These are phyloP conservation scores for Aspergillus awamori DNA, from an alignment of 2,329 filamentous ascomycete genomes.

Conservation along the genomic window DNA sequence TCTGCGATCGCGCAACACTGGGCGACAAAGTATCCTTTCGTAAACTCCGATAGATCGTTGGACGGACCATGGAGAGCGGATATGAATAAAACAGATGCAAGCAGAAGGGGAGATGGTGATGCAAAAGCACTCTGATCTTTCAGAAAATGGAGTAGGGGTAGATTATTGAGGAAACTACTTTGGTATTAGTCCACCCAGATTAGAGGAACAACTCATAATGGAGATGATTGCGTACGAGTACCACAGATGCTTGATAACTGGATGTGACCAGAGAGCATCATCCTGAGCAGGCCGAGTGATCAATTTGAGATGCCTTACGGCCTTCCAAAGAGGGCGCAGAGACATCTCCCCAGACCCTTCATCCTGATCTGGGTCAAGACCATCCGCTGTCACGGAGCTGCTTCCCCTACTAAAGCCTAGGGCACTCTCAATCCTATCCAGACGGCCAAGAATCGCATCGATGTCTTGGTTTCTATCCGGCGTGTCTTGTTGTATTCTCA, in stretches of 20 bases:
- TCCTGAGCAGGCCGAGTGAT: conserved; percentile 27
- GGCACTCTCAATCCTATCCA: conserved; percentile 30
- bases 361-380: conserved; percentile 18
- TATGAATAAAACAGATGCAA: conserved; percentile 34
- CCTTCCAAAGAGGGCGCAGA: conserved; percentile 24
- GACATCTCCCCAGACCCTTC: conserved; percentile 16
- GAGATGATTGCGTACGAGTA: conserved; percentile 24
- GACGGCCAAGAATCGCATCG: conserved; percentile 26
- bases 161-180: conserved; percentile 29
- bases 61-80: conserved; percentile 30
- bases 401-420: conserved; percentile 25
- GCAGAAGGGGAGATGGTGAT: conserved; percentile 30
- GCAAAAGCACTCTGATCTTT: conserved; percentile 29
- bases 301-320: conserved; percentile 25
- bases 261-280: conserved; percentile 28
- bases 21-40: conserved; percentile 29
- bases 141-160: conserved; percentile 35
- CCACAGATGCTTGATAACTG: conserved; percentile 30
- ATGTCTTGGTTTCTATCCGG: conserved; percentile 11
- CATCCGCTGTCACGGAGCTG: neutral
- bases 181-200: neutral
- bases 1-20: conserved; percentile 31
- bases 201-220: neutral
- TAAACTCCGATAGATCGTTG: conserved; percentile 22
- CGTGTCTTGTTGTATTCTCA: conserved; percentile 15